A percentile compares a stretch with the other conserved stretches of the same genome.
Conservation (phyloP, 139 green algal genomes). For the Parachlorella kessleri region DNA sequence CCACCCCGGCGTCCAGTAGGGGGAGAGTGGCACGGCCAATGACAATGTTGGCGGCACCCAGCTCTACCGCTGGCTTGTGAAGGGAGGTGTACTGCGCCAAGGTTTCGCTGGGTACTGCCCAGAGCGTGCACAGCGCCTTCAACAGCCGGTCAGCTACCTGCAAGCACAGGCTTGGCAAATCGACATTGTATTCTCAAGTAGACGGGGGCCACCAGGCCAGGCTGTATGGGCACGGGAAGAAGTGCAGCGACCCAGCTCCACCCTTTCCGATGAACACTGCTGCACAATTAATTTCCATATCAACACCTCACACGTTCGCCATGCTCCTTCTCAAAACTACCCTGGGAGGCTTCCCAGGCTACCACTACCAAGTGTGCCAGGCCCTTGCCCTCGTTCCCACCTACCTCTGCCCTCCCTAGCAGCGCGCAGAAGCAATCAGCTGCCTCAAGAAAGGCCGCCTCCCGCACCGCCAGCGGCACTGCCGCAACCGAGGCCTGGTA, state of each 20-base stretch:
- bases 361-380: too few relatives aligned
- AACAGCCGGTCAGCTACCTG: slow-evolving; percentile 49
- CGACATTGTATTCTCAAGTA: too few relatives aligned
- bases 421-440: slow-evolving; percentile 63
- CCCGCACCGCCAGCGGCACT: slow-evolving; percentile 40
- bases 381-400: too few relatives aligned
- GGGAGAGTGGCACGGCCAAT: slow-evolving; percentile 45
- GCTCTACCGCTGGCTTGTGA: slow-evolving; percentile 65
- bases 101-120: slow-evolving; percentile 45
- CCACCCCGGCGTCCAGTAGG: slow-evolving; percentile 2
- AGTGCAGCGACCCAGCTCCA: too few relatives aligned
- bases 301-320: too few relatives aligned
- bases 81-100: slow-evolving; percentile 56
- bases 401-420: slow-evolving; percentile 34
- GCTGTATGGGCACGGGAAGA: too few relatives aligned
- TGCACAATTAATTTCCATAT: too few relatives aligned
- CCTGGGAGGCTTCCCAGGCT: too few relatives aligned
- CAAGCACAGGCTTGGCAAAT: too few relatives aligned
- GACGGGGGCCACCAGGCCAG: too few relatives aligned
- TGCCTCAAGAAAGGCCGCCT: slow-evolving; percentile 60
- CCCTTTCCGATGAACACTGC: too few relatives aligned
- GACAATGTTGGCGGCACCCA: slow-evolving; percentile 6
- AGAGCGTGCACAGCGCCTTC: slow-evolving; percentile 56
- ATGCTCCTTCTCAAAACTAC: too few relatives aligned
- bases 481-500: slow-evolving; percentile 8